Base-by-base conservation (phyloP, 192 early-diverging fungal genomes). In the Podochytrium sp. region DNA sequence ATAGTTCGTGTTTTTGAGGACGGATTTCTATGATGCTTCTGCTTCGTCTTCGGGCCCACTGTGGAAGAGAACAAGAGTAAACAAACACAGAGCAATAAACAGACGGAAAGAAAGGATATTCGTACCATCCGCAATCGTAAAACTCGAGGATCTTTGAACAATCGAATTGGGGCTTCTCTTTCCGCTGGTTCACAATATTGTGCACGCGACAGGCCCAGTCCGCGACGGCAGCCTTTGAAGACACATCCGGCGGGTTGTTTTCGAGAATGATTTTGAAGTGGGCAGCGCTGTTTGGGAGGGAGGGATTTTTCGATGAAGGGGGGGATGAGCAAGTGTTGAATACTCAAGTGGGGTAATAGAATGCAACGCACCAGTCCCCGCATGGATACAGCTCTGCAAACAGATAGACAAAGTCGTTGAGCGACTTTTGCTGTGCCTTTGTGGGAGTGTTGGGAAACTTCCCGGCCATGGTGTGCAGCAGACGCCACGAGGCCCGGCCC, bases 371-470 rank as follows among this genome's bases (percentile, higher is more conserved):
- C 90, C 93, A 98, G 84, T 97, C 95, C 51, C 97, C 97, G 74
- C 97, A 98, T 16, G 97, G 97, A 78, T 98, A 98, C 30, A 98
- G 78, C 73, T 92, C 79, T 1, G 91, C 92, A 55, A 97, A 87
- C 34, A 96, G 76, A 65, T 86, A 89, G 65, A 98, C 84, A 77
- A 93, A 98, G 67, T 91, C 90, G 42, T 79, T 85, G 55, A 96
- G 78, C 0, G 94, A 90, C 34, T 83, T 77, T 67, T 91, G 79
- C 79, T 98, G 95, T 39, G 91, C 90, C 23, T 63, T 37, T 1
- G 86, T 90, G 18, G 97, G 97, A 18, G 91, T 80, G 41, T 86
- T 66, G 4, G 97, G 97, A 80, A 91, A 98, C 76, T 95, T 76
- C 33, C 90, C 89, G 34, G 90, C 91, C 91, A 97, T 98, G 3